Evolutionary conservation across 306 rosid genomes (phyloP).

Genomic region (Herpetospermum pedunculosum): DNA sequence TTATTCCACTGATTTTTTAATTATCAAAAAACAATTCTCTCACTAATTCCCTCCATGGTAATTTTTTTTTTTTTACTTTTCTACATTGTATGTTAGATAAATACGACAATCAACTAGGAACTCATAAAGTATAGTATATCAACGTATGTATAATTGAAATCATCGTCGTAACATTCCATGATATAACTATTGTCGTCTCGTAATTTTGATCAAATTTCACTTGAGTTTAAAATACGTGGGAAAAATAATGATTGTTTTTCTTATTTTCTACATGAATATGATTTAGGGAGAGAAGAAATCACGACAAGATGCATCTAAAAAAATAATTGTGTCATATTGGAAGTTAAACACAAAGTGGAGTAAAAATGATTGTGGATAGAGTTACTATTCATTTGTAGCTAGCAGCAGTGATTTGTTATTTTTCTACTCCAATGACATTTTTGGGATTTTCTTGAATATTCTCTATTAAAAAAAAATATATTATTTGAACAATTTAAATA

Average conservation of each 20-base stretch:
- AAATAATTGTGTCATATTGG: background rate
- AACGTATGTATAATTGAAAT: no score
- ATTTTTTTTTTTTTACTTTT: background rate
- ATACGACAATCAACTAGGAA: background rate
- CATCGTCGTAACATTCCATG: no score
- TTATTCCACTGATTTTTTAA: background rate
- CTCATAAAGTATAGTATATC: background rate
- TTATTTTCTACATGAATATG: background rate
- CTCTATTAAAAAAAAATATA: background rate
- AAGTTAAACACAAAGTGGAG: background rate
- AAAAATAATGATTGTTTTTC: background rate
- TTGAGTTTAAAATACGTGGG: background rate
- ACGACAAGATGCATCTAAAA: background rate
- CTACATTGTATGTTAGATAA: background rate
- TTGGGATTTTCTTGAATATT: background rate
- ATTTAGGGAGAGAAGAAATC: background rate
- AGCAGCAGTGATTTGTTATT: background rate
- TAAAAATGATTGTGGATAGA: slow-evolving; percentile 8
- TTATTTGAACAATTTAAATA: background rate
- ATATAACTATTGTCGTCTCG: no score
- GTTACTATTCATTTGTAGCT: background rate
- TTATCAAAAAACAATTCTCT: background rate
- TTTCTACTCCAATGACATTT: background rate
- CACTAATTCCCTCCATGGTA: no score
- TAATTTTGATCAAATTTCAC: no score